These are phyloP conservation scores for Ceratocystis papillata DNA, from an alignment of 2,329 filamentous ascomycete species.

Conservation along the genomic window DNA sequence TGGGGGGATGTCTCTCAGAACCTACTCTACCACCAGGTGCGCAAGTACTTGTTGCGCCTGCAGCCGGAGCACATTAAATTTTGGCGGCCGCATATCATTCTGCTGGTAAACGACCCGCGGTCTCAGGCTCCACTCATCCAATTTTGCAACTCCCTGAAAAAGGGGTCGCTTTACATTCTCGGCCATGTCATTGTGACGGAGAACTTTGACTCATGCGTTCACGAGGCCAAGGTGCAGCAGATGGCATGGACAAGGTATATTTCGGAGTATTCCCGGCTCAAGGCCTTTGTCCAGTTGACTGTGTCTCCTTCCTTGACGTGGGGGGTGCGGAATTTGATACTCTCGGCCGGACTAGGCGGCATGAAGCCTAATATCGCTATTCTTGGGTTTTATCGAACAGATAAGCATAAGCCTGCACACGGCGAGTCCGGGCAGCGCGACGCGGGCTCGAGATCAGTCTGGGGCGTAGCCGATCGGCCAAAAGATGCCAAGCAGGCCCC, in stretches of 20 bases:
- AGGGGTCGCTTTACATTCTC: constrained; percentile 72
- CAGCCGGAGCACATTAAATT: constrained; percentile 87
- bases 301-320: constrained; percentile 75
- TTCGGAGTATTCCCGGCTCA: constrained; percentile 68
- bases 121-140: constrained; percentile 73
- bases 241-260: constrained; percentile 78
- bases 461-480: neutral
- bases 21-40: constrained; percentile 73
- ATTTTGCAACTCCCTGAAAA: constrained; percentile 86
- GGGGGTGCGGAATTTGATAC: constrained; percentile 71
- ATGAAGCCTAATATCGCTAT: constrained; percentile 86
- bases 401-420: constrained; percentile 45
- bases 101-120: constrained; percentile 74
- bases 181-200: constrained; percentile 80
- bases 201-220: constrained; percentile 66
- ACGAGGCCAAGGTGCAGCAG: constrained; percentile 72
- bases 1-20: constrained; percentile 89
- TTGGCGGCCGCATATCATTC: constrained; percentile 78
- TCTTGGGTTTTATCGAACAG: constrained; percentile 67
- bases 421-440: neutral
- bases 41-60: constrained; percentile 75
- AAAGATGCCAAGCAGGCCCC: too few relatives aligned
- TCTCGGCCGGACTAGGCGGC: constrained; percentile 71
- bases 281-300: constrained; percentile 78
- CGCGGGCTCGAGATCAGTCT: neutral